These are phyloP conservation scores for Chlorella sorokiniana DNA, from an alignment of 139 green algal genomes.

Conservation along the genomic window DNA sequence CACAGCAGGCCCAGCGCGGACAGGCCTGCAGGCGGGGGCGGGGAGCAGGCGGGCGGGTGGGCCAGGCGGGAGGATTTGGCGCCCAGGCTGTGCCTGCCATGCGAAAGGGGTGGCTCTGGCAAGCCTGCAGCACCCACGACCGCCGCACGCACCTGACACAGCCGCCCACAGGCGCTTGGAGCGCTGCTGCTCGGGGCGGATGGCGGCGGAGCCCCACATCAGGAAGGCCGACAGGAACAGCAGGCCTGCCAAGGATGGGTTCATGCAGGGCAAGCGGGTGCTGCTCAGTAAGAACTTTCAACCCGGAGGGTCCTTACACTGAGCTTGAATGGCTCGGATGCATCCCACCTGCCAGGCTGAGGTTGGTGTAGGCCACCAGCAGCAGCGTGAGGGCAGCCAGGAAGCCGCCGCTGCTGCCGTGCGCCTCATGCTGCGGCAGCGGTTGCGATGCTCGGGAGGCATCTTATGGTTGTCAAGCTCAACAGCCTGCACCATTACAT, in stretches of 20 bases:
- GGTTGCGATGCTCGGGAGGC: background rate
- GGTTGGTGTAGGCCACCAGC: constrained; percentile 33
- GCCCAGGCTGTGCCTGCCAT: too few species aligned
- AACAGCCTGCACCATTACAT: too few species aligned
- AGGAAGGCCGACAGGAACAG: constrained; percentile 32
- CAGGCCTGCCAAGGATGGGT: constrained; percentile 8
- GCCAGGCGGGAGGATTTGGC: too few species aligned
- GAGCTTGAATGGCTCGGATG: background rate
- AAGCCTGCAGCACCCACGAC: background rate
- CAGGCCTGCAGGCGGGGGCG: background rate
- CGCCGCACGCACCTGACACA: background rate
- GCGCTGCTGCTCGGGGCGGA: background rate
- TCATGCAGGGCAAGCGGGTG: too few species aligned
- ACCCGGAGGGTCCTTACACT: background rate
- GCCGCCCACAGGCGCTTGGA: constrained; percentile 26
- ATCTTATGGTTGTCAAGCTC: background rate
- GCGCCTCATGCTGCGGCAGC: background rate
- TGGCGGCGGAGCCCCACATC: constrained; percentile 5
- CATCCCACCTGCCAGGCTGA: constrained; percentile 27
- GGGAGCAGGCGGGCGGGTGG: background rate
- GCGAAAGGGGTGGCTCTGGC: too few species aligned
- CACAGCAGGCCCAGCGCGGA: constrained; percentile 17
- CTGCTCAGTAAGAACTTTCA: background rate
- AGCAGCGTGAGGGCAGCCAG: constrained; percentile 24
- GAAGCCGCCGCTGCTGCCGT: background rate